Conservation (phyloP, 305 asterid species). For the Petunia hybrid region DNA sequence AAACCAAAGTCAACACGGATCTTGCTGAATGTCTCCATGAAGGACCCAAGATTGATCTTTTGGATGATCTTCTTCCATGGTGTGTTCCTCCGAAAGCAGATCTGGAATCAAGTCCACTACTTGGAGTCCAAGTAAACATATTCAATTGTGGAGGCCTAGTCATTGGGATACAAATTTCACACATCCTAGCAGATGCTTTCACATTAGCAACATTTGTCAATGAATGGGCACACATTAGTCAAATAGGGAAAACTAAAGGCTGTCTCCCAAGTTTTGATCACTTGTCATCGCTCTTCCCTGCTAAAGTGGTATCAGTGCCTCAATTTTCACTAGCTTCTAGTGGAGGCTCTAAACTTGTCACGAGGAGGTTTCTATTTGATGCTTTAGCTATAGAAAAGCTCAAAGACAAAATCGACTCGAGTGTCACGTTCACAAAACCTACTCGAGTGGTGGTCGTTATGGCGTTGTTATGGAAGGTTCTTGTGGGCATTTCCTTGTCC, state of each 20-base stretch:
- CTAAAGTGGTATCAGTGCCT: background rate
- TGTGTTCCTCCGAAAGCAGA: no score
- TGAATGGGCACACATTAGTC: slow-evolving; percentile 4
- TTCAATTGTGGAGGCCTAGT: background rate
- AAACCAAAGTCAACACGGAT: background rate
- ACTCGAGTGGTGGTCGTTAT: no score
- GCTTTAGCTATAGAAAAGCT: background rate
- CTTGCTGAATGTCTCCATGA: no score
- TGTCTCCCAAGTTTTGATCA: background rate
- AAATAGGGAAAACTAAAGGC: background rate
- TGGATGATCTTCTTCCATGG: no score
- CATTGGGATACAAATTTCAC: background rate
- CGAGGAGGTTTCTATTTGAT: background rate
- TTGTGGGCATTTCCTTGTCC: no score
- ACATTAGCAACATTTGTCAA: no score
- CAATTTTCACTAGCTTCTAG: background rate
- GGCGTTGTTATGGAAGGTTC: no score
- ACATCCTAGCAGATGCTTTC: background rate
- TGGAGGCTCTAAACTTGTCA: background rate
- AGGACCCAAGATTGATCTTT: no score
- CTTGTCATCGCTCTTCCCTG: background rate
- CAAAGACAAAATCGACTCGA: background rate
- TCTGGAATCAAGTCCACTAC: background rate
- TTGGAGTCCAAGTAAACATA: background rate
- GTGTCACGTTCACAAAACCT: no score